Evolutionary conservation across 495 filamentous ascomycete genomes (phyloP).

Genomic region (Annulohypoxylon bovei): DNA sequence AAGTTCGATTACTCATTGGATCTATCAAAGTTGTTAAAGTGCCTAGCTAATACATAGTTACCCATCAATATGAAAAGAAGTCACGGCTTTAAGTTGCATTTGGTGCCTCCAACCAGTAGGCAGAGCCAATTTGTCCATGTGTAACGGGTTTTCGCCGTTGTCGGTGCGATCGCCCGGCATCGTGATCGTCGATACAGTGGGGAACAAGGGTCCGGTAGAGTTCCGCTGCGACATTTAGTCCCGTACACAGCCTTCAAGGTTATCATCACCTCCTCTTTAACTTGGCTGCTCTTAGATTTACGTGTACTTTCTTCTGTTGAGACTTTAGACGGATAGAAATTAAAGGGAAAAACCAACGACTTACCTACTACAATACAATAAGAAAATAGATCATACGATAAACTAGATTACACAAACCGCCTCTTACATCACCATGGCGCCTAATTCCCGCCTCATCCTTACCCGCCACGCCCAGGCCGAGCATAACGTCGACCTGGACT

Average conservation of each 20-base stretch:
- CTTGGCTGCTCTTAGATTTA: background rate
- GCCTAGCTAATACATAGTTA: too few relatives aligned
- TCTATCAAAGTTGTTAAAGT: too few relatives aligned
- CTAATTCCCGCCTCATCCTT: conserved; percentile 60
- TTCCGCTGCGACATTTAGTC: conserved; percentile 23
- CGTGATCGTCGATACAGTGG: conserved; percentile 19
- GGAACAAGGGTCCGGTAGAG: conserved; percentile 13
- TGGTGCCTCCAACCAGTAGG: background rate
- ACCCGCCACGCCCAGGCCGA: conserved; percentile 67
- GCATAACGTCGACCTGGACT: conserved; percentile 58
- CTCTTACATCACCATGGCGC: conserved; percentile 54
- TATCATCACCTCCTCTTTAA: background rate
- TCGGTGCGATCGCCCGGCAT: conserved; percentile 18
- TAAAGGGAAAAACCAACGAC: background rate
- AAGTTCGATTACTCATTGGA: too few relatives aligned
- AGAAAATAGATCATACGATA: background rate
- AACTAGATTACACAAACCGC: background rate
- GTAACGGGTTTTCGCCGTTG: conserved; percentile 6
- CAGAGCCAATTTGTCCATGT: background rate
- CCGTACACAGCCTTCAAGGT: background rate
- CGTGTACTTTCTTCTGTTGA: background rate
- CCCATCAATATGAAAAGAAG: too few relatives aligned
- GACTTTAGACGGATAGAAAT: background rate
- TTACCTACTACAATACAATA: background rate
- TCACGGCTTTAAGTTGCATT: background rate